These are phyloP conservation scores for Sporisorium iseilematis-ciliati DNA, from an alignment of 1,284 basidiomycete species.

Conservation along the genomic window DNA sequence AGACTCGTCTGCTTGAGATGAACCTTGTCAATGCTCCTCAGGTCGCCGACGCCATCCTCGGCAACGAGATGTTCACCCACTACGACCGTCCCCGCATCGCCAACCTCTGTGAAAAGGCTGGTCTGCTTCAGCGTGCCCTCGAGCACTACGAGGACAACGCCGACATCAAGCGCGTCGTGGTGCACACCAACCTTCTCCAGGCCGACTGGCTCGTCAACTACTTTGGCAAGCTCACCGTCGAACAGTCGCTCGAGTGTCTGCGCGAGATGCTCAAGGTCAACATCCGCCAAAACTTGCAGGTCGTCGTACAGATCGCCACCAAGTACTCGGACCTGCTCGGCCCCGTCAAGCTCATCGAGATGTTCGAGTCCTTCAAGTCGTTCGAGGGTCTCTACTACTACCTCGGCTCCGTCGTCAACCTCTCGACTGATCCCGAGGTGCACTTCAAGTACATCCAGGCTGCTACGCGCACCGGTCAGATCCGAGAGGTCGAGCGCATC, in stretches of 20 bases:
- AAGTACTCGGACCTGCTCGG: conserved; percentile 99
- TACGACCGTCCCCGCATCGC: conserved; percentile 97
- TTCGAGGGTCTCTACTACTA: conserved; percentile 99
- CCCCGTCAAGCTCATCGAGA: conserved; percentile 95
- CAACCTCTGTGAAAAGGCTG: conserved; percentile 98
- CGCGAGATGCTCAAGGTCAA: conserved; percentile 98
- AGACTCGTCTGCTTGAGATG: conserved; percentile 97
- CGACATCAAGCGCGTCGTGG: conserved; percentile 98
- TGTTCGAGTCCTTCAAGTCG: conserved; percentile 98
- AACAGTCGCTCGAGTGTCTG: conserved; percentile 95
- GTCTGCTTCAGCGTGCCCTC: conserved; percentile 91
- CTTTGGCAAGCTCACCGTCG: conserved; percentile 97
- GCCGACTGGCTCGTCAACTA: conserved; percentile 97
- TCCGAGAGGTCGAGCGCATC: conserved; percentile 98
- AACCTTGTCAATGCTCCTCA: conserved; percentile 97
- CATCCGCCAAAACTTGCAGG: conserved; percentile 96
- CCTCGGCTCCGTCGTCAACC: conserved; percentile 95
- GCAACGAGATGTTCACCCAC: conserved; percentile 98
- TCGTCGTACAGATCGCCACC: conserved; percentile 97
- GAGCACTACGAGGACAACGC: conserved; percentile 96
- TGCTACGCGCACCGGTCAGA: conserved; percentile 96
- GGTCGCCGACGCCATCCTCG: conserved; percentile 98
- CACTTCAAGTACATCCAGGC: conserved; percentile 99
- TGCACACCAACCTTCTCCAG: conserved; percentile 89
- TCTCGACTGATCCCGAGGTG: conserved; percentile 95